phyloP scores from a whole-genome alignment of 78 protist genomes.

The Dictyostelium brefeldianum region DNA sequence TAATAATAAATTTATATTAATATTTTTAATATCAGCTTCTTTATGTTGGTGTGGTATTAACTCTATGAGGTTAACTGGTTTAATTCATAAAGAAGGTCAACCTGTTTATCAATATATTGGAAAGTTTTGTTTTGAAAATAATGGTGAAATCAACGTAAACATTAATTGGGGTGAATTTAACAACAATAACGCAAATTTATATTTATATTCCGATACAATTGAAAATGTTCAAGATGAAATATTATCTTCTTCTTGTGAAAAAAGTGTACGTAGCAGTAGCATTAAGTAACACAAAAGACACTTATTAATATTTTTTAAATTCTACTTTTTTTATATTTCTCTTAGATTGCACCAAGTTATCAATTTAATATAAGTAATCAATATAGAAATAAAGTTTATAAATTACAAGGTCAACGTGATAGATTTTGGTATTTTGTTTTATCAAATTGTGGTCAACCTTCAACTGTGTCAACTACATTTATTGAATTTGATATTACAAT shows the following conservation, averaged over 20 bases:
- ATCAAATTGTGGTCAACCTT: constrained; percentile 19
- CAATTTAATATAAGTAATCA: not conserved
- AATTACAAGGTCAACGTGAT: constrained; percentile 14
- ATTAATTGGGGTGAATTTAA: not conserved
- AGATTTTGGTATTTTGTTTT: constrained; percentile 54
- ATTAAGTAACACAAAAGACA: too few relatives aligned
- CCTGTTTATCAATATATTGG: not conserved
- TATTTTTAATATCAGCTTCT: not conserved
- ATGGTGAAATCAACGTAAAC: not conserved
- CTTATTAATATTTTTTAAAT: not conserved
- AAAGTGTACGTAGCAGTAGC: not conserved
- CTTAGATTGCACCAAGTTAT: not conserved
- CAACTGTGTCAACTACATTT: not conserved
- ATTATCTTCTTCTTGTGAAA: not conserved
- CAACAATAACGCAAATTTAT: not conserved
- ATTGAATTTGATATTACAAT: not conserved
- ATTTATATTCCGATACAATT: constrained; percentile 36
- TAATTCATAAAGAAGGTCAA: not conserved
- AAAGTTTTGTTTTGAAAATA: constrained; percentile 32
- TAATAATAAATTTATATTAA: not conserved
- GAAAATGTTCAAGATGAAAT: not conserved
- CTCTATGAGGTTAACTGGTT: not conserved
- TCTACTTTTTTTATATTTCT: not conserved
- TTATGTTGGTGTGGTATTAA: too few relatives aligned
- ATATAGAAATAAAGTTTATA: not conserved